Evolutionary conservation across 2,329 filamentous ascomycete genomes (phyloP), one percentile per base, ranked within the genome.

Genomic region (Colletotrichum cereale): DNA sequence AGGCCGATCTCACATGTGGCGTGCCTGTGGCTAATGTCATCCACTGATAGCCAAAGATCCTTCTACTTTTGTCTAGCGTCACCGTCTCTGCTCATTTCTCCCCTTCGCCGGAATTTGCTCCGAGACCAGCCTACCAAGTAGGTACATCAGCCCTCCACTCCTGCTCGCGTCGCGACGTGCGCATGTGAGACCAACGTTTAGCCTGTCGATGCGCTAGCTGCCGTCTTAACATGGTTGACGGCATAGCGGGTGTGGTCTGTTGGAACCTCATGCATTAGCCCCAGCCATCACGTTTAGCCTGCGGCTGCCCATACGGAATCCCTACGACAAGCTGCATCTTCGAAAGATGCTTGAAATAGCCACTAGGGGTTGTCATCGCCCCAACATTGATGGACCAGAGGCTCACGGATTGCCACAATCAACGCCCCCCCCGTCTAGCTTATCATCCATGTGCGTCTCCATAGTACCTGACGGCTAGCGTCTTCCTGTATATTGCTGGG

Each of bases 181-280:
- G 11, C 12, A 38, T 38, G 10, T 44, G 18, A 53, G 6, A 24
- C 18, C 26, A 47, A 8, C 36, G 29, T 53, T 42, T 40, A 42
- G 36, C 42, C 31, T 36, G 62, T 58, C 57, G 38, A 40, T 61
- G 55, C 67, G 24, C 24, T 26, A 4, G 40, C 57, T 38, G 12
- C 50, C 50, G 5, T 68, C 65, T 68, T 63, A 58, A 58, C 44
- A 31, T 26, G 29, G 29, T 58, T 57, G 48, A 26, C 53, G 38
- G 38, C 65, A 31, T 68, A 16, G 52, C 52, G 58, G 53, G 40
- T 60, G 65, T 31, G 24, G 58, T 64, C 68, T 65, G 60, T 38
- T 42, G 68, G 26, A 40, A n/a, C 47, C 42, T 50, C 52, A 62
- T 71, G 64, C 64, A 71, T 50, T 52, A 48, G 56, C 55, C 67